Evolutionary conservation across 176 grass and related monocot species (phyloP).

Genomic region (Oryza nivara): DNA sequence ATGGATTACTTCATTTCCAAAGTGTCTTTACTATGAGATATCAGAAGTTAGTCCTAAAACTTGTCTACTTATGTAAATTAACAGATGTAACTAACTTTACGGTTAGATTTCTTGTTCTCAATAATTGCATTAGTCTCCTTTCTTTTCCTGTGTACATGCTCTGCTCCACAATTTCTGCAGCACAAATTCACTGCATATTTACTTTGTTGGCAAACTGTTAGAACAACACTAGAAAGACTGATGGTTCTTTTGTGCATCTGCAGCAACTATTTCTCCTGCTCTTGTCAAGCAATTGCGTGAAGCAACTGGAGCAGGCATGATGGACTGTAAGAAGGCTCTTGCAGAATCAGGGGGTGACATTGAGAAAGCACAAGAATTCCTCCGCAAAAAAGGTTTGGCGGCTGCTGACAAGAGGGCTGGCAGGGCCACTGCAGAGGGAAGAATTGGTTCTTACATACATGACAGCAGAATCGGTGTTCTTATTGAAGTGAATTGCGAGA

Average conservation of each 20-base stretch:
- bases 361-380: slow-evolving; percentile 81
- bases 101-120: not conserved
- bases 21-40: slow-evolving; percentile 6
- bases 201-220: slow-evolving; percentile 38
- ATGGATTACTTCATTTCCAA: not conserved
- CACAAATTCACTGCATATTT: slow-evolving; percentile 23
- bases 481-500: slow-evolving; percentile 97
- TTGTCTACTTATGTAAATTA: slow-evolving; percentile 29
- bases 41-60: slow-evolving; percentile 15
- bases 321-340: slow-evolving; percentile 99
- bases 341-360: slow-evolving; percentile 74
- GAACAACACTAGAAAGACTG: slow-evolving; percentile 40
- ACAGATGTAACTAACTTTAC: not conserved
- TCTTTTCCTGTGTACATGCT: not conserved
- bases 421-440: slow-evolving; percentile 84
- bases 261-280: slow-evolving; percentile 80
- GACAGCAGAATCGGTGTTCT: slow-evolving; percentile 89
- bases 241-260: slow-evolving; percentile 48
- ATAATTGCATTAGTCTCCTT: not conserved
- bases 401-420: slow-evolving; percentile 95
- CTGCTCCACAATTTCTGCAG: slow-evolving; percentile 12
- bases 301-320: slow-evolving; percentile 96
- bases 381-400: slow-evolving; percentile 78
- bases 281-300: slow-evolving; percentile 98
- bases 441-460: slow-evolving; percentile 94